Percentiles rank a stretch among this genome's conserved stretches.
These are phyloP conservation scores for Cladosporium velox DNA, from an alignment of 2,329 filamentous ascomycete species.

Conservation along the genomic window DNA sequence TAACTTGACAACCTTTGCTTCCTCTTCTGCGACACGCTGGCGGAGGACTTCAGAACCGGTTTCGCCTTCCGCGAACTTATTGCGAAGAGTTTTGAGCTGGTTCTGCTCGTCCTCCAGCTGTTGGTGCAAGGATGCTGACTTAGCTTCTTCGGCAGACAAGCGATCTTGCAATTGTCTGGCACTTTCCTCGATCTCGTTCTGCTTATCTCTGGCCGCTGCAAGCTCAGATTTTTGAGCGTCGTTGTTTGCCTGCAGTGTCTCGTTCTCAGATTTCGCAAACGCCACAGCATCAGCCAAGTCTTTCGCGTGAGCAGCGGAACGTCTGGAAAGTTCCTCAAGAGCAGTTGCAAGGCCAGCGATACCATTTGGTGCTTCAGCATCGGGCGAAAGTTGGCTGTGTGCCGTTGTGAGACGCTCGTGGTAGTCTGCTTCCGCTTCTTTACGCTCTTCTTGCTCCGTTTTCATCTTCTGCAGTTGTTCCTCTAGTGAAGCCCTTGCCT, in stretches of 20 bases:
- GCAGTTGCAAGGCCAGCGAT: slow-evolving; percentile 42
- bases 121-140: slow-evolving; percentile 47
- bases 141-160: slow-evolving; percentile 51
- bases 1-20: slow-evolving; percentile 67
- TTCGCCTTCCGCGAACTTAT: slow-evolving; percentile 77
- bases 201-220: slow-evolving; percentile 33
- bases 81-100: slow-evolving; percentile 68
- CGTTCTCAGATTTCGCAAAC: slow-evolving; percentile 50
- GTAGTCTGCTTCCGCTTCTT: slow-evolving; percentile 45
- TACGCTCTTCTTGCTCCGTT: slow-evolving; percentile 57
- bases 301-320: slow-evolving; percentile 46
- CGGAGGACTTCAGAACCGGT: slow-evolving; percentile 78
- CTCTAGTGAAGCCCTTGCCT: slow-evolving; percentile 34
- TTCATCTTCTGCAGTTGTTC: slow-evolving; percentile 54
- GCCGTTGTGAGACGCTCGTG: slow-evolving; percentile 37
- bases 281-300: slow-evolving; percentile 50
- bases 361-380: slow-evolving; percentile 39
- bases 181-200: slow-evolving; percentile 41
- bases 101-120: slow-evolving; percentile 67
- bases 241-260: slow-evolving; percentile 42
- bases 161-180: slow-evolving; percentile 44
- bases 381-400: slow-evolving; percentile 43
- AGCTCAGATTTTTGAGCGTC: slow-evolving; percentile 43
- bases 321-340: slow-evolving; percentile 48
- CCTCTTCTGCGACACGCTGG: slow-evolving; percentile 73